phyloP scores from a whole-genome alignment of 176 grass and related monocot genomes.

The Ensete glaucum region DNA sequence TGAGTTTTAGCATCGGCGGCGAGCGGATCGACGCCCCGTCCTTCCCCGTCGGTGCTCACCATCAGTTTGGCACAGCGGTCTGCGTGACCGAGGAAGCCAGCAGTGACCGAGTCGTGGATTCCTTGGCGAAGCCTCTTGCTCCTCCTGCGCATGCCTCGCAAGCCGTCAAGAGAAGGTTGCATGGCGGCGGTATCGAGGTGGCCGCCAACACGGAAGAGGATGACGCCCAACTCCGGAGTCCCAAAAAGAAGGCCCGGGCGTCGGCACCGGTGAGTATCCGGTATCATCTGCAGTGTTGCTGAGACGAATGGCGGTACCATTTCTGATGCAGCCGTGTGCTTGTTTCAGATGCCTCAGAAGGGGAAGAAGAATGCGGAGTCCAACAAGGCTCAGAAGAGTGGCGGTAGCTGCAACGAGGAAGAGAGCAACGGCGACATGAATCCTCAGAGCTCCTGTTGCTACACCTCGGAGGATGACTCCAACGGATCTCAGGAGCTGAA shows the following conservation, averaged over 20 bases:
- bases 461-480: constrained; percentile 52
- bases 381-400: constrained; percentile 16
- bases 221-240: constrained; percentile 1
- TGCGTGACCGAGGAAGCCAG: neutral
- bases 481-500: constrained; percentile 14
- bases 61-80: neutral
- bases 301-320: neutral
- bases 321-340: neutral
- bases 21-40: neutral
- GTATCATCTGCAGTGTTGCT: neutral
- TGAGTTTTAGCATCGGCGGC: neutral
- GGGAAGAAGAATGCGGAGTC: constrained; percentile 29
- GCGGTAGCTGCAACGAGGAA: constrained; percentile 11
- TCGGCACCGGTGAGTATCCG: constrained; percentile 28
- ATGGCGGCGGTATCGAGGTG: constrained; percentile 7
- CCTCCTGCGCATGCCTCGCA: neutral
- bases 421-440: constrained; percentile 24
- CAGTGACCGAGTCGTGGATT: constrained; percentile 4
- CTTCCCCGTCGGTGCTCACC: constrained; percentile 16
- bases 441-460: constrained; percentile 57
- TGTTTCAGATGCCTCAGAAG: constrained; percentile 43
- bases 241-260: constrained; percentile 42
- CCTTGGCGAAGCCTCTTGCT: constrained; percentile 2
- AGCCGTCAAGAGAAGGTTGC: constrained; percentile 36
- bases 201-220: neutral